Conservation (phyloP, 75 land plant species). For the Pinus taeda region DNA sequence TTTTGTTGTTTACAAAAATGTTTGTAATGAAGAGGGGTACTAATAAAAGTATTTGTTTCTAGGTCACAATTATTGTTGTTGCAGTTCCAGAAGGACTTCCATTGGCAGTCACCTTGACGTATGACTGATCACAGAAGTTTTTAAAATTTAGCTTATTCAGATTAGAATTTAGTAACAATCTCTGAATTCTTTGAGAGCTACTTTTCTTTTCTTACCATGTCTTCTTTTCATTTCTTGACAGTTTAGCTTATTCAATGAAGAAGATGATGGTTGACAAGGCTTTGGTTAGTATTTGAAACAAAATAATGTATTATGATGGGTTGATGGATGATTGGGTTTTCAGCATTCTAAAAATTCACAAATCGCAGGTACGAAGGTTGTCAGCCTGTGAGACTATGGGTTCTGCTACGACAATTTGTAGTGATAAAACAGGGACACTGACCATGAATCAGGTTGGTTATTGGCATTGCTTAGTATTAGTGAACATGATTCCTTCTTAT, state of each 20-base stretch:
- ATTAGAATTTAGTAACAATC: no score
- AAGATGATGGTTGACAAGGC: constrained; percentile 75
- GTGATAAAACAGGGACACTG: constrained; percentile 73
- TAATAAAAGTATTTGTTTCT: not conserved
- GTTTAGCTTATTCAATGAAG: constrained; percentile 61
- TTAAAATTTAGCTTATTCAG: not conserved
- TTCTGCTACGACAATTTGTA: constrained; percentile 70
- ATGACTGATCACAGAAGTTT: constrained; percentile 19
- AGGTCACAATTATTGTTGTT: constrained; percentile 91
- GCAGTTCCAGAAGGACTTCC: constrained; percentile 95
- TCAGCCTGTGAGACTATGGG: constrained; percentile 85
- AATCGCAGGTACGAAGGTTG: constrained; percentile 52
- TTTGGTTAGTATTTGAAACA: constrained; percentile 25
- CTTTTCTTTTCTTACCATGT: not conserved
- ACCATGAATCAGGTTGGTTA: constrained; percentile 58
- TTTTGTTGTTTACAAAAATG: no score
- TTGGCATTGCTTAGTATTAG: not conserved
- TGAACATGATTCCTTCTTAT: not conserved
- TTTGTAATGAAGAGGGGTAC: not conserved
- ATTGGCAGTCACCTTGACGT: constrained; percentile 88
- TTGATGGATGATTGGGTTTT: not conserved
- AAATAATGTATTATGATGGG: not conserved
- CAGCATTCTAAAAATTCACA: not conserved
- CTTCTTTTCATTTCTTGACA: constrained; percentile 10
- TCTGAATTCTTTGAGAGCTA: no score